phyloP scores from a whole-genome alignment of 768 basidiomycete species.

The Mycena albidolilacea region DNA sequence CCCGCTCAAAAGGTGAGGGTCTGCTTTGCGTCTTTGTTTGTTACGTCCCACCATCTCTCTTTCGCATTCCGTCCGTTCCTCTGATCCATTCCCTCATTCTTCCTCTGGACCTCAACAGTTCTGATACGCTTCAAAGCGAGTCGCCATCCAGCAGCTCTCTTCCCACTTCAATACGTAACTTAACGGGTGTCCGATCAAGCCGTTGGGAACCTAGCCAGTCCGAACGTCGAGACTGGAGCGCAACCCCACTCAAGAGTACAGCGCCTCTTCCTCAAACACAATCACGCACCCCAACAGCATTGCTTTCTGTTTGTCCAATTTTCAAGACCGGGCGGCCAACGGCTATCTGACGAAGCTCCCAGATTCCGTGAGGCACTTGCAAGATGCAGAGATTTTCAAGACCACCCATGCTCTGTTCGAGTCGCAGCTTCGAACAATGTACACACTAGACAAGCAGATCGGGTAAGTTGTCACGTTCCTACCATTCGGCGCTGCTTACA shows the following conservation, averaged over 20 bases:
- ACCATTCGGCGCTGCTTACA: constrained; percentile 6
- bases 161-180: not conserved
- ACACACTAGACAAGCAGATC: constrained; percentile 12
- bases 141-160: constrained; percentile 17
- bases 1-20: too few relatives aligned
- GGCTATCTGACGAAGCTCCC: constrained; percentile 12
- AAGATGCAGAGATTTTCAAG: constrained; percentile 7
- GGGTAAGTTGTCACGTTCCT: constrained; percentile 10
- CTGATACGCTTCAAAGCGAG: constrained; percentile 17
- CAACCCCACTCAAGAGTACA: constrained; percentile 17
- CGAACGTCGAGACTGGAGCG: constrained; percentile 10
- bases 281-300: constrained; percentile 3
- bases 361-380: constrained; percentile 5
- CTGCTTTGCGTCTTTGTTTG: too few relatives aligned
- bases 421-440: not conserved
- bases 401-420: constrained; percentile 2
- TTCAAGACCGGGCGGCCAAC: constrained; percentile 7
- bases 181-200: too few relatives aligned
- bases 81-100: constrained; percentile 21
- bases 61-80: constrained; percentile 23
- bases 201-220: not conserved
- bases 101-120: constrained; percentile 15
- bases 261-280: constrained; percentile 12
- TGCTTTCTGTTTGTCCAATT: constrained; percentile 1
- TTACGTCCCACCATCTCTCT: constrained; percentile 4